Evolutionary conservation across 2,329 filamentous ascomycete species (phyloP), one percentile per base, ranked within the genome.

Genomic region (Shiraia bambusicola): DNA sequence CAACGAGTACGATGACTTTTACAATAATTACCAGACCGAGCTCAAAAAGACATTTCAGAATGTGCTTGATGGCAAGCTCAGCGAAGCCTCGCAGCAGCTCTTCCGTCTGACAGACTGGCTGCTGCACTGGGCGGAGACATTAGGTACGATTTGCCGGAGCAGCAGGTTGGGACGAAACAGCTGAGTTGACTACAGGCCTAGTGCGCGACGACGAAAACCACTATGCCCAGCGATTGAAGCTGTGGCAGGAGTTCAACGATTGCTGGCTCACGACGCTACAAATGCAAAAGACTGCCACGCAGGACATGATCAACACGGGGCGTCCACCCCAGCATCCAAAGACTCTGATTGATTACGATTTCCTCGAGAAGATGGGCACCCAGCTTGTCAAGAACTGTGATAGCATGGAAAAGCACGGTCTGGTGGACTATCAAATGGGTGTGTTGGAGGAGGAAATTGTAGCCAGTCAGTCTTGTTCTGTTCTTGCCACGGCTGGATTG

Each of bases 401-500:
- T 65, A 81, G 81, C 36, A 80, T 97, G 49, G 92, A 97, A 69
- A 84, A 86, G 54, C 85, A 94, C 63, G 93, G 93, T n/a, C 74
- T 98, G 34, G 89, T 98, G 9, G 93, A 98, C 71, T 98, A 97
- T 66, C 87, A 97, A 61, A 94, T 95, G 73, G 93, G 93, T 7
- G 88, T 97, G 17, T 94, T 89, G 81, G 93, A 97, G 70, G 91
- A 97, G 64, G 83, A 88, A 62, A 96, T 97, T 56, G 81, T 93
- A 56, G 80, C 81, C 44, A 79, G 91, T 95, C 75, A 71, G 87
- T 77, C n/a, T 19, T 29, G 26, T 13, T 19, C 16, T 28, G 12
- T n/a, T 28, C 4, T 14, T 27, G 34, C 11, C 6, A 19, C 15
- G 30, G 16, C 6, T 14, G 28, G n/a, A n/a, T n/a, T n/a, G n/a